These are phyloP conservation scores for Sporothrix inflata DNA, from an alignment of 2,329 filamentous ascomycete species.

Conservation along the genomic window DNA sequence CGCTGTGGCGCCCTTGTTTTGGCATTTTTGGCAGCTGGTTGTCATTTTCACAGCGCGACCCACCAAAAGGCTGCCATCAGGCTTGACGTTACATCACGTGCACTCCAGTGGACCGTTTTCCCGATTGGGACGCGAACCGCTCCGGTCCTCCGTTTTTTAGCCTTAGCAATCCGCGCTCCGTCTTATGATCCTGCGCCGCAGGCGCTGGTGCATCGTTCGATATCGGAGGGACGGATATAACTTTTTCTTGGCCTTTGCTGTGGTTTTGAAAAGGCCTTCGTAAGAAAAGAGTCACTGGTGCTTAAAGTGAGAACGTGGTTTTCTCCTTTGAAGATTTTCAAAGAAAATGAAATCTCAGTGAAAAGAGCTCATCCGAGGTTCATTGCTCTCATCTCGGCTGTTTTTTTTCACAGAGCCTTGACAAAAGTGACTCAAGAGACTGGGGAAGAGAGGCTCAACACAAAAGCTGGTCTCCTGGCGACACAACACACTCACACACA, in stretches of 20 bases:
- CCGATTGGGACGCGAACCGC: not conserved
- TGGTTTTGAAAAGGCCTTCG: not conserved
- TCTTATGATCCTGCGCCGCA: not conserved
- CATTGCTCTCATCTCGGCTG: not conserved
- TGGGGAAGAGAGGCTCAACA: not conserved
- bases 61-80: not conserved
- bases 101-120: not conserved
- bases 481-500: not conserved
- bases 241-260: not conserved
- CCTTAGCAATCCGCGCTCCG: slow-evolving; percentile 14
- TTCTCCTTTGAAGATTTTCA: not conserved
- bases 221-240: slow-evolving; percentile 23
- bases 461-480: not conserved
- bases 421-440: not conserved
- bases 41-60: not conserved
- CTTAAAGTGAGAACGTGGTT: not conserved
- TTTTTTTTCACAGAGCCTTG: not conserved
- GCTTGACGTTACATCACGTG: slow-evolving; percentile 10
- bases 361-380: not conserved
- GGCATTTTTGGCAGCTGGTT: slow-evolving; percentile 4
- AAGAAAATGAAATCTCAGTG: not conserved
- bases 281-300: not conserved
- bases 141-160: slow-evolving; percentile 10
- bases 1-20: not conserved
- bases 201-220: slow-evolving; percentile 25